Conservation (phyloP, 345 rosid genomes). For the Trapa bicornis region DNA sequence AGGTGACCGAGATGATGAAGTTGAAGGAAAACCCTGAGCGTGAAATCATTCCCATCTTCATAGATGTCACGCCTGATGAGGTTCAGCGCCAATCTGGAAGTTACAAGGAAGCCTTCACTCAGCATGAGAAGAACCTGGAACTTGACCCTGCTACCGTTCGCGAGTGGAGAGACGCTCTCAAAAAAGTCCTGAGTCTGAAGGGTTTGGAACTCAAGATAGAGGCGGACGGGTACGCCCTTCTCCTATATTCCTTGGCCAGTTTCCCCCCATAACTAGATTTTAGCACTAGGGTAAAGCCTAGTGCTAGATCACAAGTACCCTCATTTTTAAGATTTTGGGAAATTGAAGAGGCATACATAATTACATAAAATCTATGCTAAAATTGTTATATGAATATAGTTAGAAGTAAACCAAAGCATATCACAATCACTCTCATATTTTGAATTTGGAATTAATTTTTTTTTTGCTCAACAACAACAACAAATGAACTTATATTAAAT, state of each 20-base stretch:
- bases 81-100: constrained; percentile 1
- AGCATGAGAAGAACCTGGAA: neutral
- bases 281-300: no score
- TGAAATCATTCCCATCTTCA: neutral
- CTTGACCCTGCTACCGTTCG: neutral
- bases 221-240: neutral
- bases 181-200: neutral
- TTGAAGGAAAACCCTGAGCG: neutral
- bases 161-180: constrained; percentile 2
- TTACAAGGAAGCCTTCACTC: neutral
- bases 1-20: constrained; percentile 1
- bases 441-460: no score
- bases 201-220: neutral
- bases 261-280: no score
- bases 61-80: neutral
- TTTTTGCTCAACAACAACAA: no score
- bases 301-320: no score
- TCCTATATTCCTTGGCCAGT: neutral
- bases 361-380: no score
- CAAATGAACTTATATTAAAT: no score
- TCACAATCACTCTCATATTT: no score
- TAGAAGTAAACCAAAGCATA: no score
- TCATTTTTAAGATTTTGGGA: no score
- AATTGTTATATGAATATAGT: no score
- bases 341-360: no score